Conservation (phyloP, 306 rosid species). For the Quercus alba region DNA sequence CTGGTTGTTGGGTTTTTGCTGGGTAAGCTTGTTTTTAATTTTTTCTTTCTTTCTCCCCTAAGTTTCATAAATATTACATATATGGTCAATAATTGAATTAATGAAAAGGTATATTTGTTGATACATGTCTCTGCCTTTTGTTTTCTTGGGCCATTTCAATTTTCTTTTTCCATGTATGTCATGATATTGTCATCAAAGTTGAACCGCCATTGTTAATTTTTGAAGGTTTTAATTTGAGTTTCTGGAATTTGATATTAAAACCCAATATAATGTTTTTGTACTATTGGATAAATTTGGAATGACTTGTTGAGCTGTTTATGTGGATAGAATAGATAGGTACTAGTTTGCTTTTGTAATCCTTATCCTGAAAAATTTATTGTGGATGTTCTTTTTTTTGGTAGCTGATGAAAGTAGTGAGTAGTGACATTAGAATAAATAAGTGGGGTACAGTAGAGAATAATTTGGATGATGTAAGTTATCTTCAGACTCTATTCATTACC, state of each 20-base stretch:
- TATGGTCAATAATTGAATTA: constrained; percentile 3
- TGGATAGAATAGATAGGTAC: constrained; percentile 19
- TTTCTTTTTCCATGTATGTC: no score
- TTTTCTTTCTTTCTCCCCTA: neutral
- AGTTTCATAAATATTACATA: constrained; percentile 4
- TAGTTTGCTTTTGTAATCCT: constrained; percentile 21
- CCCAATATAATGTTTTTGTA: neutral
- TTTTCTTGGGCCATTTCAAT: neutral
- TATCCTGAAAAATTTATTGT: constrained; percentile 12
- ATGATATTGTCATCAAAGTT: neutral
- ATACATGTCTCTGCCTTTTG: neutral
- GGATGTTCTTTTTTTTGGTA: constrained; percentile 10
- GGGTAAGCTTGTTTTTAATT: constrained; percentile 16
- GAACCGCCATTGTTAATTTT: neutral
- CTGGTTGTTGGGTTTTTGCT: constrained; percentile 23
- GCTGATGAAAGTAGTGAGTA: neutral
- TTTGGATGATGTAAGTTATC: neutral
- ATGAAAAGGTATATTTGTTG: constrained; percentile 2
- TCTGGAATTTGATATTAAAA: neutral
- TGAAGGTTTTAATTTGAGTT: neutral
- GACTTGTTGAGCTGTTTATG: neutral
- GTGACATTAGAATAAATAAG: no score
- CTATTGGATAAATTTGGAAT: neutral
- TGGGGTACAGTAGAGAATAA: neutral
- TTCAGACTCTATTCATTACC: neutral